Evolutionary conservation across 371 early-diverging fungal species (phyloP).

Genomic region (Sporodiniella umbellata): DNA sequence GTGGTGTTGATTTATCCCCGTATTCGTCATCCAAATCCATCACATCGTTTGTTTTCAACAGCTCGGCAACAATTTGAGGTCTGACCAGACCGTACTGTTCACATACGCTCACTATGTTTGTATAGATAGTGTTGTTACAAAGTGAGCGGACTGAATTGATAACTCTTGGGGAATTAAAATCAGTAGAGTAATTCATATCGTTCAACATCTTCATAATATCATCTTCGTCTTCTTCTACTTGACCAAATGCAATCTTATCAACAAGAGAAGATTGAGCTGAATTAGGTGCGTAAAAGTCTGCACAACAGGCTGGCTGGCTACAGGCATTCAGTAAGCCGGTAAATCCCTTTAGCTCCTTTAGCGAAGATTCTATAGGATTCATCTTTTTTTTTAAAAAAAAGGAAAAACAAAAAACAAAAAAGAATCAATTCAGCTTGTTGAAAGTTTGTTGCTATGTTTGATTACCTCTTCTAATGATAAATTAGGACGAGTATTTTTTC

Average conservation of each 20-base stretch:
- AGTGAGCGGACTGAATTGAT: constrained; percentile 29
- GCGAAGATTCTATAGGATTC: constrained; percentile 39
- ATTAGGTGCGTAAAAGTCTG: constrained; percentile 27
- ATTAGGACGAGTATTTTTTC: constrained; percentile 2
- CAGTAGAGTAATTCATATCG: constrained; percentile 22
- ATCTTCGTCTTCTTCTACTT: constrained; percentile 25
- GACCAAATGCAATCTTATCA: constrained; percentile 22
- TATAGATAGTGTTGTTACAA: constrained; percentile 33
- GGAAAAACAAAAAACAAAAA: no score
- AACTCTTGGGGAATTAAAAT: constrained; percentile 26
- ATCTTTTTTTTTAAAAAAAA: constrained; percentile 9
- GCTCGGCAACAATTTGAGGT: constrained; percentile 15
- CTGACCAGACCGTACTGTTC: constrained; percentile 31
- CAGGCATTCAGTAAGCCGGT: constrained; percentile 47
- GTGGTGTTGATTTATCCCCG: not conserved
- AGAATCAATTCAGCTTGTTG: no score
- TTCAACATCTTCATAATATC: constrained; percentile 45
- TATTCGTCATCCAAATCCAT: constrained; percentile 21
- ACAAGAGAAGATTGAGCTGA: constrained; percentile 21
- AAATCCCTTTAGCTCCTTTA: constrained; percentile 38
- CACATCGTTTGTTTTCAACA: constrained; percentile 12
- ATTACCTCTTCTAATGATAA: constrained; percentile 18
- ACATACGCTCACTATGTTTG: constrained; percentile 34
- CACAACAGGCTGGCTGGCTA: constrained; percentile 29
- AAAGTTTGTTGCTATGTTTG: not conserved